A percentile compares a stretch with the other conserved stretches of the same genome.
Evolutionary conservation across 441 rosid genomes (phyloP).

Genomic region (Kokia cookei): DNA sequence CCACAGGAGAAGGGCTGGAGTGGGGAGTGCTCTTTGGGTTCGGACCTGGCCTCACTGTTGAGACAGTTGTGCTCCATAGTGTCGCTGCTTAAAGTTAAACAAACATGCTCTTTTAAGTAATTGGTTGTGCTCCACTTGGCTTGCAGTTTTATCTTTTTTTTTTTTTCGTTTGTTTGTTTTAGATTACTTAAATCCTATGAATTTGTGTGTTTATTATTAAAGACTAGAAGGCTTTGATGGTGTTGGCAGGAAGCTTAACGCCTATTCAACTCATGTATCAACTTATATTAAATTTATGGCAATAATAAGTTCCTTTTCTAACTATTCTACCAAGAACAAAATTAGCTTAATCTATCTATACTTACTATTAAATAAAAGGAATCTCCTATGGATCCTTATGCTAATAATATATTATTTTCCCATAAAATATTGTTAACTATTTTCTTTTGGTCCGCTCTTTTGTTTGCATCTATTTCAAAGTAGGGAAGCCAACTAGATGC

Average conservation of each 20-base stretch:
- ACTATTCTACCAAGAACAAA: too few species aligned
- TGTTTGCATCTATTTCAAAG: too few species aligned
- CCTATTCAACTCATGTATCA: background rate
- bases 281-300: background rate
- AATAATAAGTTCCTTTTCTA: background rate
- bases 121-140: background rate
- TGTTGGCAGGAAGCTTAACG: background rate
- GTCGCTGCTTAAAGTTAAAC: background rate
- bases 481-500: too few species aligned
- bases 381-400: too few species aligned
- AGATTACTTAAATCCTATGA: background rate
- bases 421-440: too few species aligned
- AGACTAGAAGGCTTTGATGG: background rate
- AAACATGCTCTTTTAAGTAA: background rate
- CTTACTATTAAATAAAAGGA: too few species aligned
- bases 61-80: conserved; percentile 30
- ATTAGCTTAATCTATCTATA: too few species aligned
- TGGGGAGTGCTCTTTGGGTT: conserved; percentile 41
- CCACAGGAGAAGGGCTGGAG: conserved; percentile 35
- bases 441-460: too few species aligned
- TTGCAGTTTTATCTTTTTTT: background rate
- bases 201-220: background rate
- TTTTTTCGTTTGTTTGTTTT: too few species aligned
- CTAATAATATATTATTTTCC: too few species aligned
- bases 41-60: conserved; percentile 38